These are phyloP conservation scores for Ogataea henricii DNA, from an alignment of 805 yeast genomes.

Conservation along the genomic window DNA sequence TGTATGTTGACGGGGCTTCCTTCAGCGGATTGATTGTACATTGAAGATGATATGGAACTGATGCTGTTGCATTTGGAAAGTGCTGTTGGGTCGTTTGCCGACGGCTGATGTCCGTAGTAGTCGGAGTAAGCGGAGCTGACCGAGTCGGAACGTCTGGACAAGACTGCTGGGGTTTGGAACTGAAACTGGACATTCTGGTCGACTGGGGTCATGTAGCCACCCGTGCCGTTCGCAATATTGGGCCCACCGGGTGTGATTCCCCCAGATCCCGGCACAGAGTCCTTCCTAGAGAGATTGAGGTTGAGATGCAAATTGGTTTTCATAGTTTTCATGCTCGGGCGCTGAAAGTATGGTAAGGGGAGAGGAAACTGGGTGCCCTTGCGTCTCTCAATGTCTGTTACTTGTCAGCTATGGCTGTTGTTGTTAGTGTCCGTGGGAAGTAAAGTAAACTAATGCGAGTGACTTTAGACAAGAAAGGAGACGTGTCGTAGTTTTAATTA, in stretches of 20 bases:
- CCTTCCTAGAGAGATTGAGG: constrained; percentile 23
- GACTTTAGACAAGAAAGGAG: neutral
- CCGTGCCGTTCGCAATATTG: constrained; percentile 1
- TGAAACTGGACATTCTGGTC: constrained; percentile 25
- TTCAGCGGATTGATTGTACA: constrained; percentile 19
- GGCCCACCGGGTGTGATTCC: constrained; percentile 15
- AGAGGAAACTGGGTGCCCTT: neutral
- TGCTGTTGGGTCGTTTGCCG: constrained; percentile 2
- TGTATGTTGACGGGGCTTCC: constrained; percentile 24
- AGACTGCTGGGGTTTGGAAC: constrained; percentile 26
- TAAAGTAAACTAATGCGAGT: neutral
- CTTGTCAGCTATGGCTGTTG: neutral
- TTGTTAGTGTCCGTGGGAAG: constrained; percentile 1
- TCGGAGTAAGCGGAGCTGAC: constrained; percentile 23
- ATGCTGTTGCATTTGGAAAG: constrained; percentile 26
- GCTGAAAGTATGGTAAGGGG: neutral
- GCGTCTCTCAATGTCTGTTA: constrained; percentile 7
- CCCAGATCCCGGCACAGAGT: constrained; percentile 14
- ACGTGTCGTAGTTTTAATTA: constrained; percentile 8
- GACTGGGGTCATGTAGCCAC: constrained; percentile 26
- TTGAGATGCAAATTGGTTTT: constrained; percentile 30
- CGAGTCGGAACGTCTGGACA: constrained; percentile 21
- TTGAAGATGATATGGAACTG: constrained; percentile 25
- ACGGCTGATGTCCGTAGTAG: constrained; percentile 7
- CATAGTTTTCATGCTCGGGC: constrained; percentile 28